phyloP scores from a whole-genome alignment of 2,329 filamentous ascomycete genomes.

The Ophiocordyceps camponoti-floridani region DNA sequence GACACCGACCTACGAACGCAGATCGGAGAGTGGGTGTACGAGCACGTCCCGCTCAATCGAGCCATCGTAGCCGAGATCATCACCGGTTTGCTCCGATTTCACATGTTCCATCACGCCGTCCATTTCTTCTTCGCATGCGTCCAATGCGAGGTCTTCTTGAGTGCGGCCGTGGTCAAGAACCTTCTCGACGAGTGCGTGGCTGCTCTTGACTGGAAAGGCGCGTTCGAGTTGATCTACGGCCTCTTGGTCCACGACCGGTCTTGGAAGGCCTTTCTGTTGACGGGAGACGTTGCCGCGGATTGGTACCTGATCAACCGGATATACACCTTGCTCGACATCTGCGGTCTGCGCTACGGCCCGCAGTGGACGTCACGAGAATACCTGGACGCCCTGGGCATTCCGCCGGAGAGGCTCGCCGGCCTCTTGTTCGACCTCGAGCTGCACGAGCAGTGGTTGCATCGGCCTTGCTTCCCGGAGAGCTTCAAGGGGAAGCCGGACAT shows the following conservation, averaged over 20 bases:
- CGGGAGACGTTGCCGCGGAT: constrained; percentile 5
- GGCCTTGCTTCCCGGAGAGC: not conserved
- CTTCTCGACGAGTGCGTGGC: constrained; percentile 23
- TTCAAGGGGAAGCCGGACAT: not conserved
- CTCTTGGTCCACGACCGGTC: constrained; percentile 9
- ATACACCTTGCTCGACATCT: constrained; percentile 17
- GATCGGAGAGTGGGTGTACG: constrained; percentile 18
- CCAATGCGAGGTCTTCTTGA: constrained; percentile 14
- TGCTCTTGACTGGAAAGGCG: constrained; percentile 20
- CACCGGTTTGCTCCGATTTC: constrained; percentile 28
- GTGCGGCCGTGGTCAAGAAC: constrained; percentile 13
- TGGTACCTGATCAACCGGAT: constrained; percentile 14
- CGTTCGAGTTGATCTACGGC: constrained; percentile 12
- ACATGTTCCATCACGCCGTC: constrained; percentile 24
- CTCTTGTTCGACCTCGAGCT: constrained; percentile 3
- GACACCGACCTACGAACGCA: constrained; percentile 8
- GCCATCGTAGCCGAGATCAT: constrained; percentile 27
- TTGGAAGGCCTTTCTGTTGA: constrained; percentile 10
- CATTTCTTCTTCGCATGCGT: constrained; percentile 22
- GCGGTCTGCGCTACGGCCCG: constrained; percentile 9
- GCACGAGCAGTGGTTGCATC: not conserved
- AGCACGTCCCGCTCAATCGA: constrained; percentile 19
- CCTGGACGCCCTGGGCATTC: constrained; percentile 8
- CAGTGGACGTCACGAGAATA: constrained; percentile 6
- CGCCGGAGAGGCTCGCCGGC: not conserved